These are phyloP conservation scores for Aspergillus asperescens DNA, from an alignment of 495 filamentous ascomycete genomes.

Conservation along the genomic window DNA sequence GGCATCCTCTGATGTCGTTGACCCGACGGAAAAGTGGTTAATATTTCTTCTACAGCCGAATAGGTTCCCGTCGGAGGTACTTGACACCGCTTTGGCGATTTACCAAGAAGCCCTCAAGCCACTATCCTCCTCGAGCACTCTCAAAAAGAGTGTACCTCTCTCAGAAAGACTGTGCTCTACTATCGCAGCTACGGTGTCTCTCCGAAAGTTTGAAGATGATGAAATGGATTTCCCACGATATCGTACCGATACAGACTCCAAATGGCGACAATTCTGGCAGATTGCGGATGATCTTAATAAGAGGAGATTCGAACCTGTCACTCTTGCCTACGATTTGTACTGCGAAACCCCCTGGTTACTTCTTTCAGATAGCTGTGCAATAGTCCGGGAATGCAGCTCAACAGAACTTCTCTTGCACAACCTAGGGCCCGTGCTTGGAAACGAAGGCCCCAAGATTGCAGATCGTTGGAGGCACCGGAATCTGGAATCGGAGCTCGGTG, in stretches of 20 bases:
- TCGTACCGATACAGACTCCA: constrained; percentile 62
- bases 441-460: constrained; percentile 32
- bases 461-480: constrained; percentile 45
- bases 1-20: constrained; percentile 57
- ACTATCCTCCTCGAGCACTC: constrained; percentile 27
- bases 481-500: constrained; percentile 34
- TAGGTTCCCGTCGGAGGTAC: constrained; percentile 63
- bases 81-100: constrained; percentile 75
- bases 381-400: constrained; percentile 71
- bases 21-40: constrained; percentile 45
- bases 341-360: constrained; percentile 75
- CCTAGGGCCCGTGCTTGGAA: constrained; percentile 27
- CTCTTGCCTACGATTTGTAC: constrained; percentile 65
- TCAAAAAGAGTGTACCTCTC: constrained; percentile 49
- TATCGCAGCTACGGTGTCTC: constrained; percentile 56
- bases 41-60: constrained; percentile 74
- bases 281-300: constrained; percentile 81
- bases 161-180: constrained; percentile 64
- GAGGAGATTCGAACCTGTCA: constrained; percentile 70
- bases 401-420: constrained; percentile 61
- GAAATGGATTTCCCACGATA: constrained; percentile 70
- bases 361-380: constrained; percentile 69
- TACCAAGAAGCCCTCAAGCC: constrained; percentile 59
- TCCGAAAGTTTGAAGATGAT: constrained; percentile 54
- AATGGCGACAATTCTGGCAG: constrained; percentile 88